phyloP scores from a whole-genome alignment of 2,329 filamentous ascomycete genomes.

The Periconia macrospinosa region DNA sequence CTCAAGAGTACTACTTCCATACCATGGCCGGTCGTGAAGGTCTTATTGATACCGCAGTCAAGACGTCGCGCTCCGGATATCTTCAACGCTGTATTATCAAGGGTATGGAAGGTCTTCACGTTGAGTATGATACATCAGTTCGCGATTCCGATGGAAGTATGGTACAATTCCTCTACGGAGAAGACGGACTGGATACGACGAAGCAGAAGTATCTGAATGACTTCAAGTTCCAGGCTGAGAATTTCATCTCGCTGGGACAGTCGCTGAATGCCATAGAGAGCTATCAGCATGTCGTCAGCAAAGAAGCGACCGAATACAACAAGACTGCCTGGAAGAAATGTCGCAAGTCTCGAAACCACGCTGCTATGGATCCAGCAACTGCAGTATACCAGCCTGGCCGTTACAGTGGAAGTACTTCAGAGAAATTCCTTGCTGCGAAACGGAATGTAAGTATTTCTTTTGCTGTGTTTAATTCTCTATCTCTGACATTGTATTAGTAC shows the following conservation, averaged over 20 bases:
- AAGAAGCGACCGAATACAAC: conserved; percentile 64
- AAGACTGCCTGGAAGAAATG: conserved; percentile 76
- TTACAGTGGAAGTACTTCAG: conserved; percentile 83
- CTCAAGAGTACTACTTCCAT: conserved; percentile 99
- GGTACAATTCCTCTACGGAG: conserved; percentile 94
- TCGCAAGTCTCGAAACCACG: conserved; percentile 69
- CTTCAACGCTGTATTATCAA: conserved; percentile 97
- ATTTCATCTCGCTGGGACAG: conserved; percentile 77
- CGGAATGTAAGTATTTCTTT: conserved; percentile 52
- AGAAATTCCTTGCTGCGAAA: conserved; percentile 75
- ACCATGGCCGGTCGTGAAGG: conserved; percentile 99
- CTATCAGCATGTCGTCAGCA: conserved; percentile 61
- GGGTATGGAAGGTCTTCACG: conserved; percentile 92
- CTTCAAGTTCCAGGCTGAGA: conserved; percentile 87
- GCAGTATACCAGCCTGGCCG: conserved; percentile 74
- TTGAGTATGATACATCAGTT: conserved; percentile 92
- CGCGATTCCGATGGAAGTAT: conserved; percentile 91
- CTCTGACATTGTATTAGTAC: conserved; percentile 57
- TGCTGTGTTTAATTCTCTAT: not conserved
- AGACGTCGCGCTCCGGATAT: conserved; percentile 96
- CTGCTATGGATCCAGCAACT: conserved; percentile 74
- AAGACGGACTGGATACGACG: conserved; percentile 91
- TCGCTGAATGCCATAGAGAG: conserved; percentile 69
- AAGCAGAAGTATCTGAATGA: conserved; percentile 91
- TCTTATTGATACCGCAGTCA: conserved; percentile 97